Conservation (phyloP, 176 grass and related monocot species). For the Oryza australiensis region DNA sequence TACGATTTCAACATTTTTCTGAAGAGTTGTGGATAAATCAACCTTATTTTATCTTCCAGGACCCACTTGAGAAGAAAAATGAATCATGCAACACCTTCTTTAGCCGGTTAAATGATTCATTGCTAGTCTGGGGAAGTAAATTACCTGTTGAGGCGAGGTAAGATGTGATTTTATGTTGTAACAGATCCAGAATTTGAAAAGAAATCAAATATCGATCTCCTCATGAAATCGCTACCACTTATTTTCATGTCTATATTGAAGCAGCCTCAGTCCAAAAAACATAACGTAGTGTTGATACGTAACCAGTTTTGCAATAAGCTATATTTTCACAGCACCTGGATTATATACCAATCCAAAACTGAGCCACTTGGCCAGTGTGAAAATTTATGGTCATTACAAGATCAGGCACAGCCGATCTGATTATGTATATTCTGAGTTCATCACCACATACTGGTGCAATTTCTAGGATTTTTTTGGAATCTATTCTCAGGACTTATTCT, state of each 20-base stretch:
- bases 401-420: neutral
- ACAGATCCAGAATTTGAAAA: neutral
- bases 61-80: constrained; percentile 67
- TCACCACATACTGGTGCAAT: neutral
- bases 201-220: neutral
- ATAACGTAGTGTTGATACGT: neutral
- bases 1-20: neutral
- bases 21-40: constrained; percentile 13
- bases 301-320: neutral
- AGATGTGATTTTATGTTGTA: neutral
- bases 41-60: constrained; percentile 48
- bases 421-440: neutral
- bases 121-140: constrained; percentile 83
- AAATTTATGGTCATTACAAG: neutral
- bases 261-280: constrained; percentile 2
- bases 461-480: neutral
- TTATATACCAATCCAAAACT: neutral
- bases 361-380: neutral
- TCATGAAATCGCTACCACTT: constrained; percentile 6
- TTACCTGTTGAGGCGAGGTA: constrained; percentile 86
- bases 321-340: neutral
- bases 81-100: constrained; percentile 76
- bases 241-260: neutral
- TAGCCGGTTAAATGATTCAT: constrained; percentile 70
- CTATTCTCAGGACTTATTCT: constrained; percentile 7